Conservation (phyloP, 306 rosid species). For the Cucumis melo region DNA sequence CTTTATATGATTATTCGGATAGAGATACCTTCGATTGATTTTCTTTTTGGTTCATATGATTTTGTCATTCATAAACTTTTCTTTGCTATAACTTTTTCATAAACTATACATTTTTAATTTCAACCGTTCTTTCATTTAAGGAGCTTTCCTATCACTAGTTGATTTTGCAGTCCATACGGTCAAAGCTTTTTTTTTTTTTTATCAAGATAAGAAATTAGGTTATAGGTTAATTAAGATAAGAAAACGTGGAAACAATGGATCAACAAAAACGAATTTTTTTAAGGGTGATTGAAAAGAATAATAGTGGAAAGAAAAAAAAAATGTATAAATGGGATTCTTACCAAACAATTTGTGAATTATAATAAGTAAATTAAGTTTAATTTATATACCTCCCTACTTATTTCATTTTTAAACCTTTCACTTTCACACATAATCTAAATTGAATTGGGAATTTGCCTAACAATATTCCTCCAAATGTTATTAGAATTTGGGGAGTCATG, state of each 20-base stretch:
- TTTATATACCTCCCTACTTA: background rate
- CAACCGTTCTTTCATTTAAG: background rate
- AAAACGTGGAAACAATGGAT: no score
- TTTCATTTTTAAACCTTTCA: background rate
- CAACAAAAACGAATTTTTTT: no score
- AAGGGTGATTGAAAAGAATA: no score
- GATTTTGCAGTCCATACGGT: background rate
- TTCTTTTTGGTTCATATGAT: background rate
- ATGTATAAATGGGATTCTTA: no score
- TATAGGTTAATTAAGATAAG: no score
- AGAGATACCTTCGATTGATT: background rate
- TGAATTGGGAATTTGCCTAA: background rate
- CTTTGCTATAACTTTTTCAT: background rate
- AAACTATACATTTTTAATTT: background rate
- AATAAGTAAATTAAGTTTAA: no score
- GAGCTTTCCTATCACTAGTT: background rate
- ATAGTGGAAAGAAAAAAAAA: no score
- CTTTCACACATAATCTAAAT: background rate
- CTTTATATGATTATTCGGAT: background rate
- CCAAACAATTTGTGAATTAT: no score
- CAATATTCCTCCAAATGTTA: background rate
- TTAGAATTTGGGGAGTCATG: background rate
- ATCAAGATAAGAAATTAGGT: no score
- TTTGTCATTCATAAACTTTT: background rate
- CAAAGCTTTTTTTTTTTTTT: no score